Percentiles rank a stretch among this genome's conserved stretches.
Conservation (phyloP, 352 stramenopile species). For the Pythium rishiriense region DNA sequence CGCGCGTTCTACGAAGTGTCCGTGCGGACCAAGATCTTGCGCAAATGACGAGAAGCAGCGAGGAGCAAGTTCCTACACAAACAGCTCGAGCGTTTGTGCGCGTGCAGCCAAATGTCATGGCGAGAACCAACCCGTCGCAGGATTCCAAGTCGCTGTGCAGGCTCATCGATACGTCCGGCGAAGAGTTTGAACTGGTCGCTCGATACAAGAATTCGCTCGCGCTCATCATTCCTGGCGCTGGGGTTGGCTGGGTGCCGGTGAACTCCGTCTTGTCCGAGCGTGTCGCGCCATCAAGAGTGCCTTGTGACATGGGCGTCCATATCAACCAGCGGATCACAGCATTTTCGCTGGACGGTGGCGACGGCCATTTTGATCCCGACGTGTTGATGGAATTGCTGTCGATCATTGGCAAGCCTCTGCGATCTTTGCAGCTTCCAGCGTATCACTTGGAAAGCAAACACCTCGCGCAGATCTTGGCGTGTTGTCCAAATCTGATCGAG, state of each 20-base stretch:
- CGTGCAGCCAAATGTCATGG: neutral
- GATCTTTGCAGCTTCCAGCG: neutral
- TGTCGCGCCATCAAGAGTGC: neutral
- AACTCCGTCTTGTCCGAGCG: neutral
- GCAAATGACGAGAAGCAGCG: slow-evolving; percentile 17
- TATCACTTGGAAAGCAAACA: neutral
- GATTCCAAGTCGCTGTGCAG: slow-evolving; percentile 10
- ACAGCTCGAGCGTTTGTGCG: slow-evolving; percentile 1
- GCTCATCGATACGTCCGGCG: slow-evolving; percentile 4
- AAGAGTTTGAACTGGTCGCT: slow-evolving; percentile 40
- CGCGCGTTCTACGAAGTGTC: slow-evolving; percentile 10
- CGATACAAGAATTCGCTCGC: slow-evolving; percentile 28
- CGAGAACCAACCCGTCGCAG: neutral
- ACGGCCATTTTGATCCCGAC: neutral
- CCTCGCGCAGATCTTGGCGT: slow-evolving; percentile 6
- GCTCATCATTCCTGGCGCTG: slow-evolving; percentile 39
- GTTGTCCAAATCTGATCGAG: slow-evolving; percentile 18
- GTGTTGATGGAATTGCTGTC: neutral
- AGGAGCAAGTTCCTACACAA: neutral
- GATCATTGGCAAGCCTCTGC: slow-evolving; percentile 3
- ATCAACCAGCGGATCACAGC: slow-evolving; percentile 12
- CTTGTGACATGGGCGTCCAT: neutral
- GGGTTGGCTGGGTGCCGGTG: slow-evolving; percentile 33
- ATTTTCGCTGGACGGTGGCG: neutral
- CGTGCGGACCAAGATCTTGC: slow-evolving; percentile 14